These are phyloP conservation scores for Phialophora chinensis DNA, from an alignment of 2,329 filamentous ascomycete species.

Conservation along the genomic window DNA sequence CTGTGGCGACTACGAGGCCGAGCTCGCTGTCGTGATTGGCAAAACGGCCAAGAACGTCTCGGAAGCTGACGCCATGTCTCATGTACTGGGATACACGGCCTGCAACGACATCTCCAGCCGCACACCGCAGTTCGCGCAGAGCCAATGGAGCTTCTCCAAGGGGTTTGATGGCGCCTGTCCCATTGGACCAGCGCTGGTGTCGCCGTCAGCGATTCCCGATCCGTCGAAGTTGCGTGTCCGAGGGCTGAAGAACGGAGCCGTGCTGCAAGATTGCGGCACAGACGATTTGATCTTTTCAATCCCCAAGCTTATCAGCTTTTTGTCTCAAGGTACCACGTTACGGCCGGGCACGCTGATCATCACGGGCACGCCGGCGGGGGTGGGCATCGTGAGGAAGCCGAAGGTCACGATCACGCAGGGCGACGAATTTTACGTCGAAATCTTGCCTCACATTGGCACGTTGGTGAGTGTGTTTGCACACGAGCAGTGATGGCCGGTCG, in stretches of 20 bases:
- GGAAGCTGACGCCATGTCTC: conserved; percentile 46
- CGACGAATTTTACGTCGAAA: conserved; percentile 56
- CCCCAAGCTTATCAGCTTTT: conserved; percentile 45
- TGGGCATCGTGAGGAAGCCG: conserved; percentile 51
- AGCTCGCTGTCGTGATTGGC: conserved; percentile 48
- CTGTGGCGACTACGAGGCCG: conserved; percentile 51
- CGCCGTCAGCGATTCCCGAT: conserved; percentile 42
- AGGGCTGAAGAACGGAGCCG: conserved; percentile 47
- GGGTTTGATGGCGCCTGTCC: conserved; percentile 49
- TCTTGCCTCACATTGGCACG: conserved; percentile 57
- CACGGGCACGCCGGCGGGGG: conserved; percentile 52
- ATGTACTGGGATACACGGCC: conserved; percentile 51
- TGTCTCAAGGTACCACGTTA: conserved; percentile 50
- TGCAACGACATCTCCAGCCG: conserved; percentile 51
- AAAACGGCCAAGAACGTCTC: conserved; percentile 49
- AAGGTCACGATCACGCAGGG: conserved; percentile 48
- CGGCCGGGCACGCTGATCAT: conserved; percentile 49
- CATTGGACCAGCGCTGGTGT: conserved; percentile 47
- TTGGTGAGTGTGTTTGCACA: conserved; percentile 49
- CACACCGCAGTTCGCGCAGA: conserved; percentile 48
- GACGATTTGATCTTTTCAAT: conserved; percentile 51
- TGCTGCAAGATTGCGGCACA: conserved; percentile 48
- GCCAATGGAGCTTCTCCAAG: conserved; percentile 51
- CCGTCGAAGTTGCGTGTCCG: conserved; percentile 44
- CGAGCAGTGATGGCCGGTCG: conserved; percentile 21